A percentile compares a stretch with the other conserved stretches of the same genome.
Conservation (phyloP, 352 stramenopile genomes). For the Pythium plurisporium region DNA sequence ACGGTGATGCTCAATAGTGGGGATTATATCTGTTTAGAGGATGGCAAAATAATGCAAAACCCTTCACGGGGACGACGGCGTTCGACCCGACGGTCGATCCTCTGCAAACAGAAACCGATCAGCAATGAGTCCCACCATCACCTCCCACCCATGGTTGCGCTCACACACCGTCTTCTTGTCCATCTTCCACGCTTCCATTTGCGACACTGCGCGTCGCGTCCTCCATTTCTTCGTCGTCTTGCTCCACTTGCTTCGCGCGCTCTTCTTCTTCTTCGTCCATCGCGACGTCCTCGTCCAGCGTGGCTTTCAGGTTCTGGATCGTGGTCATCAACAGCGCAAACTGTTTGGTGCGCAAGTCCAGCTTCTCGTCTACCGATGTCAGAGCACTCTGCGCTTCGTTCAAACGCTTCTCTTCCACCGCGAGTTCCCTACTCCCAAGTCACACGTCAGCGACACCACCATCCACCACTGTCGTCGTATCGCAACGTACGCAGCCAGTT, state of each 20-base stretch:
- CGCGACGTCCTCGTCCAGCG: constrained; percentile 59
- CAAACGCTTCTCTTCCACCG: constrained; percentile 53
- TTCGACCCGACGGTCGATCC: constrained; percentile 8
- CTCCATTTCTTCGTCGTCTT: constrained; percentile 75
- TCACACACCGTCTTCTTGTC: constrained; percentile 17
- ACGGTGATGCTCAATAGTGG: background rate
- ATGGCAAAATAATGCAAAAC: background rate
- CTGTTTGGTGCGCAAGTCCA: constrained; percentile 73
- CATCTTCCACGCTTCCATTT: constrained; percentile 12
- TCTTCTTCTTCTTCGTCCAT: constrained; percentile 61
- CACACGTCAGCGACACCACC: too few relatives aligned
- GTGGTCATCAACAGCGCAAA: constrained; percentile 77
- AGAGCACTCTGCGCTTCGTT: constrained; percentile 52
- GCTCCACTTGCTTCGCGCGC: constrained; percentile 27
- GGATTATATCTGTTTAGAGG: background rate
- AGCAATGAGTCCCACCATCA: too few relatives aligned
- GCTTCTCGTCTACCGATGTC: constrained; percentile 48
- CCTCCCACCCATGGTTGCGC: background rate
- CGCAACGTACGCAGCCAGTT: constrained; percentile 46
- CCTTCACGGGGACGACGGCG: constrained; percentile 5
- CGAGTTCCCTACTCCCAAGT: constrained; percentile 34
- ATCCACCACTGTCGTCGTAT: background rate
- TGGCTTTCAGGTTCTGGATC: constrained; percentile 82
- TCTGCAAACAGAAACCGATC: constrained; percentile 11
- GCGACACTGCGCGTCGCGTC: constrained; percentile 16